Percentiles rank a stretch among this genome's conserved stretches.
Evolutionary conservation across 2,329 filamentous ascomycete genomes (phyloP).

Genomic region (Sporothrix humicola): DNA sequence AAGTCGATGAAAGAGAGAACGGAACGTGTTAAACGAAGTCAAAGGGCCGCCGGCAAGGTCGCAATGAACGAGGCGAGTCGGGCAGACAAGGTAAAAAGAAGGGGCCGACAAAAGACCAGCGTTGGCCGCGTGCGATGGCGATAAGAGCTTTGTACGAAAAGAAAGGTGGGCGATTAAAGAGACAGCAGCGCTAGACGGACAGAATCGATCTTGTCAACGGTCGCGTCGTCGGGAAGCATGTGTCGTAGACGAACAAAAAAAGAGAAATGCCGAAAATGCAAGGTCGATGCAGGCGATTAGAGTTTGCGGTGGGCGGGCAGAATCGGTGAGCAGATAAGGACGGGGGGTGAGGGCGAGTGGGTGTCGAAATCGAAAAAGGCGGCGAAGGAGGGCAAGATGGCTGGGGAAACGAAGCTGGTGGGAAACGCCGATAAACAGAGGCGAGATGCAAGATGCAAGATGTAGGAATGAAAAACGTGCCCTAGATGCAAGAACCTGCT

Average conservation of each 20-base stretch:
- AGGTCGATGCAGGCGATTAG: background rate
- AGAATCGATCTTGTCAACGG: conserved; percentile 24
- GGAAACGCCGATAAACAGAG: background rate
- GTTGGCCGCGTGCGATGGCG: conserved; percentile 25
- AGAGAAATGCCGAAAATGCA: background rate
- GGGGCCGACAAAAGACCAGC: background rate
- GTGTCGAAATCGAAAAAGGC: conserved; percentile 10
- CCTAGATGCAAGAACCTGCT: conserved; percentile 11
- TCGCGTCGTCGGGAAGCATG: conserved; percentile 20
- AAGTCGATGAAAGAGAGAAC: background rate
- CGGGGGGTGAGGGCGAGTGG: background rate
- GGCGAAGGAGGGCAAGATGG: conserved; percentile 10
- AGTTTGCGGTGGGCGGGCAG: background rate
- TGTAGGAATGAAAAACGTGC: conserved; percentile 16
- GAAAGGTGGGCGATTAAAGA: background rate
- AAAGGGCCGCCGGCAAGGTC: background rate
- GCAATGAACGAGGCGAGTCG: conserved; percentile 9
- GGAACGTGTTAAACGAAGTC: background rate
- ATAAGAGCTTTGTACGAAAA: conserved; percentile 29
- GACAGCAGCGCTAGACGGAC: background rate
- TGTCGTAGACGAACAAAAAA: background rate
- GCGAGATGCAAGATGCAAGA: conserved; percentile 7
- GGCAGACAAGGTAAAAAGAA: background rate
- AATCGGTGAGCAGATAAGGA: conserved; percentile 23
- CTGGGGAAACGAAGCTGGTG: background rate